These are phyloP conservation scores for Nothophytophthora sp. DNA, from an alignment of 352 stramenopile species.

Conservation along the genomic window DNA sequence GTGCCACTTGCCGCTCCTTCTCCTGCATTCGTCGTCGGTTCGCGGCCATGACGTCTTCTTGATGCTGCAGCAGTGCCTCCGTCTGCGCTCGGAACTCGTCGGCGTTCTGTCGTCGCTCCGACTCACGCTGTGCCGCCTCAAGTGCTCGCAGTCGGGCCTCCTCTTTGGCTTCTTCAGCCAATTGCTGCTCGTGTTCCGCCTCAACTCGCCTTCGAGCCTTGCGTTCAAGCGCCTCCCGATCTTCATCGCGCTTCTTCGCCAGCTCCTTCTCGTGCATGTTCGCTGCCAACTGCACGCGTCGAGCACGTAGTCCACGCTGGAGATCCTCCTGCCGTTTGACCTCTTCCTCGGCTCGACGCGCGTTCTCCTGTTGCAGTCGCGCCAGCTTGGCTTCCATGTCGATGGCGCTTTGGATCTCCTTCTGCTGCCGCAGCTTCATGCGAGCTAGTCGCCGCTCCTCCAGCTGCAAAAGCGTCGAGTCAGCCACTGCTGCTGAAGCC, in stretches of 20 bases:
- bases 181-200: slow-evolving; percentile 51
- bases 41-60: slow-evolving; percentile 52
- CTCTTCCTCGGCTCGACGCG: slow-evolving; percentile 51
- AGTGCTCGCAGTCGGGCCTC: slow-evolving; percentile 34
- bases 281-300: slow-evolving; percentile 47
- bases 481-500: slow-evolving; percentile 6
- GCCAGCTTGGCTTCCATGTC: slow-evolving; percentile 78
- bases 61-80: slow-evolving; percentile 57
- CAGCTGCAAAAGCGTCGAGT: slow-evolving; percentile 63
- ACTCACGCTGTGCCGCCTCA: slow-evolving; percentile 49
- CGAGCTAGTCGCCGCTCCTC: slow-evolving; percentile 61
- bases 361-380: slow-evolving; percentile 65
- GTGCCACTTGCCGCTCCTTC: slow-evolving; percentile 57
- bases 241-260: slow-evolving; percentile 62
- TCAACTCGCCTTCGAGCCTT: slow-evolving; percentile 34
- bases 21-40: slow-evolving; percentile 63
- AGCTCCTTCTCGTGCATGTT: slow-evolving; percentile 66
- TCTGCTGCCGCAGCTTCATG: slow-evolving; percentile 74
- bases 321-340: slow-evolving; percentile 57
- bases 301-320: slow-evolving; percentile 47
- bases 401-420: slow-evolving; percentile 74
- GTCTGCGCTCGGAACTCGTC: slow-evolving; percentile 73
- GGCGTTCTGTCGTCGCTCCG: slow-evolving; percentile 60
- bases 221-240: slow-evolving; percentile 49
- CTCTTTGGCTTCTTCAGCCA: slow-evolving; percentile 43